These are phyloP conservation scores for Neurospora tetraspora DNA, from an alignment of 495 filamentous ascomycete species.

Conservation along the genomic window DNA sequence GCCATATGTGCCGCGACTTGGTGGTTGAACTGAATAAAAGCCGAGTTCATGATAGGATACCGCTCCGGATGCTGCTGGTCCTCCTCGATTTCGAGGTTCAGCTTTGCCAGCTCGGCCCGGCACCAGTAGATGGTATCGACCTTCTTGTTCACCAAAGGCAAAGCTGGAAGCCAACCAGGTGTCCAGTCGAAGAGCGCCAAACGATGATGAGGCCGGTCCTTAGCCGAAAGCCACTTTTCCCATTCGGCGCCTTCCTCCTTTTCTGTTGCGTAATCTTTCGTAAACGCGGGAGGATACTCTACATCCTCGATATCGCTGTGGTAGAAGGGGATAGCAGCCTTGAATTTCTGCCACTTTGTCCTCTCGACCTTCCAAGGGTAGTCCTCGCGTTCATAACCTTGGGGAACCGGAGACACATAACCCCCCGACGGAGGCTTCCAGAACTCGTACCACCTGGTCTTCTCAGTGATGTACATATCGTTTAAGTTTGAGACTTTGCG, in stretches of 20 bases:
- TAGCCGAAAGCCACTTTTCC: conserved; percentile 70
- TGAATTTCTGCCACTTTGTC: conserved; percentile 37
- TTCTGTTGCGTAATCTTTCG: conserved; percentile 51
- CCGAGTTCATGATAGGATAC: conserved; percentile 93
- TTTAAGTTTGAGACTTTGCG: conserved; percentile 33
- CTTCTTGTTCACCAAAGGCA: conserved; percentile 78
- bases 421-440: conserved; percentile 44
- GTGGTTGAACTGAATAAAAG: conserved; percentile 97
- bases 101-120: conserved; percentile 73
- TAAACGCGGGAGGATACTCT: conserved; percentile 64
- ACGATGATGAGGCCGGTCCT: conserved; percentile 78
- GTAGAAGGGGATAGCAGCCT: conserved; percentile 30
- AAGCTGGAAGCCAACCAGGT: conserved; percentile 61
- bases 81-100: conserved; percentile 88
- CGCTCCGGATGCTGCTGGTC: conserved; percentile 81
- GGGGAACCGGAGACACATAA: conserved; percentile 43
- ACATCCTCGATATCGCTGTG: conserved; percentile 22
- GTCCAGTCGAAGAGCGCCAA: conserved; percentile 67
- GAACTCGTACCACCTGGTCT: conserved; percentile 41
- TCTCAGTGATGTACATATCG: conserved; percentile 31
- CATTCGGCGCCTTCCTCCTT: conserved; percentile 66
- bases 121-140: conserved; percentile 93
- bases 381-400: conserved; percentile 32
- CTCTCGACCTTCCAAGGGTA: conserved; percentile 30
- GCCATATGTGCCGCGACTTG: conserved; percentile 98